Conservation (phyloP, 306 rosid genomes). For the Vigna angularis region DNA sequence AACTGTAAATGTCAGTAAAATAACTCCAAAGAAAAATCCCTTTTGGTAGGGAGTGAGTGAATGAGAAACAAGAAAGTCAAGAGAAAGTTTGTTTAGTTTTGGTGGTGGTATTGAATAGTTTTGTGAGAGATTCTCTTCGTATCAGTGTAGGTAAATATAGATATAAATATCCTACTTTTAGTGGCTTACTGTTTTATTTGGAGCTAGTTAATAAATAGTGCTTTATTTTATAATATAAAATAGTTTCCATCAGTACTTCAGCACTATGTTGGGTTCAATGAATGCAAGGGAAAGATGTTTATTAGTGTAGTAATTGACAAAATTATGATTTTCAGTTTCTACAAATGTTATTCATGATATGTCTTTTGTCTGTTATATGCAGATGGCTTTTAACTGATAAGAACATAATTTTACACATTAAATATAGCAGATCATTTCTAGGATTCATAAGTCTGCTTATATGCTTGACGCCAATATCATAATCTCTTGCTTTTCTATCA, state of each 20-base stretch:
- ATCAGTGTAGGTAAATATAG: background rate
- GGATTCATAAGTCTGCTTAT: background rate
- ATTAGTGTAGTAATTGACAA: background rate
- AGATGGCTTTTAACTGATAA: background rate
- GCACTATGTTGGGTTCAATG: background rate
- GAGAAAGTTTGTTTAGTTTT: too few species aligned
- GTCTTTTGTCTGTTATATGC: background rate
- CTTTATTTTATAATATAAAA: background rate
- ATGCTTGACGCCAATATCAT: background rate
- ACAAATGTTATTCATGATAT: background rate
- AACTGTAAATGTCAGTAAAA: too few species aligned
- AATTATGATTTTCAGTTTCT: background rate
- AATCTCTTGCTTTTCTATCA: background rate
- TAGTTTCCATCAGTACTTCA: background rate
- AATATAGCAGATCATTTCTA: background rate
- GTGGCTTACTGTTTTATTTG: background rate
- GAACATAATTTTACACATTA: constrained; percentile 1
- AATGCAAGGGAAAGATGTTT: background rate
- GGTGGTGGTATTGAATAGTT: too few species aligned
- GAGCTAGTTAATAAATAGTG: background rate
- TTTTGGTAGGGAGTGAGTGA: too few species aligned
- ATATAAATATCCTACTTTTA: background rate
- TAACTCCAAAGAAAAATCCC: too few species aligned
- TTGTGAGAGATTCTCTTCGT: background rate
- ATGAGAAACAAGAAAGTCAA: too few species aligned